Evolutionary conservation across 1,139 yeast genomes (phyloP).

Genomic region (Debaryomyces coudertii): DNA sequence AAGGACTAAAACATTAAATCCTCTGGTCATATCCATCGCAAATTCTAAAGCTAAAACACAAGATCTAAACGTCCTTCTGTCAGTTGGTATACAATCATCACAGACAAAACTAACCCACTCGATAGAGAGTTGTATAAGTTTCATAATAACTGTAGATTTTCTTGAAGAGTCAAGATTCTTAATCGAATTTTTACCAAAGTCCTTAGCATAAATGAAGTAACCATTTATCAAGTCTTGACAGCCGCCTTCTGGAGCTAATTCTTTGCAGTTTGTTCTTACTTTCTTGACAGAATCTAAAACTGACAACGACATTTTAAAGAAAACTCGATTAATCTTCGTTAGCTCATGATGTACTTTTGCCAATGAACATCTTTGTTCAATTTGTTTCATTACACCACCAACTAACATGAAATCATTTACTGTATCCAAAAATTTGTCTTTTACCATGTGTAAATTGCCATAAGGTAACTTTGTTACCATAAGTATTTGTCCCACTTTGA

Average conservation of each 20-base stretch:
- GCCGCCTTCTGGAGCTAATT: slow-evolving; percentile 50
- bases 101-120: slow-evolving; percentile 93
- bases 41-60: slow-evolving; percentile 94
- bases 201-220: slow-evolving; percentile 79
- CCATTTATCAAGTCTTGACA: slow-evolving; percentile 80
- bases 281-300: slow-evolving; percentile 66
- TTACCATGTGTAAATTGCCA: slow-evolving; percentile 37
- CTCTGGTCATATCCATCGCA: slow-evolving; percentile 93
- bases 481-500: slow-evolving; percentile 71
- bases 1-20: slow-evolving; percentile 82
- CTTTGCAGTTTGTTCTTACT: slow-evolving; percentile 49
- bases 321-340: slow-evolving; percentile 63
- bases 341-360: slow-evolving; percentile 77
- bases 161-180: slow-evolving; percentile 65
- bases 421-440: slow-evolving; percentile 52
- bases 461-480: slow-evolving; percentile 58
- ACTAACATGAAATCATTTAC: slow-evolving; percentile 56
- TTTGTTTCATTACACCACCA: slow-evolving; percentile 39
- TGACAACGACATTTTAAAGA: slow-evolving; percentile 69
- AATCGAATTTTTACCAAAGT: slow-evolving; percentile 76
- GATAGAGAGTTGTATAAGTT: slow-evolving; percentile 73
- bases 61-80: slow-evolving; percentile 90
- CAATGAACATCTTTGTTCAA: slow-evolving; percentile 71
- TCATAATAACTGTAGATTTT: slow-evolving; percentile 70
- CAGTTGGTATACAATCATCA: slow-evolving; percentile 94